These are phyloP conservation scores for Sutorius eximius DNA, from an alignment of 1,284 basidiomycete species.

Conservation along the genomic window DNA sequence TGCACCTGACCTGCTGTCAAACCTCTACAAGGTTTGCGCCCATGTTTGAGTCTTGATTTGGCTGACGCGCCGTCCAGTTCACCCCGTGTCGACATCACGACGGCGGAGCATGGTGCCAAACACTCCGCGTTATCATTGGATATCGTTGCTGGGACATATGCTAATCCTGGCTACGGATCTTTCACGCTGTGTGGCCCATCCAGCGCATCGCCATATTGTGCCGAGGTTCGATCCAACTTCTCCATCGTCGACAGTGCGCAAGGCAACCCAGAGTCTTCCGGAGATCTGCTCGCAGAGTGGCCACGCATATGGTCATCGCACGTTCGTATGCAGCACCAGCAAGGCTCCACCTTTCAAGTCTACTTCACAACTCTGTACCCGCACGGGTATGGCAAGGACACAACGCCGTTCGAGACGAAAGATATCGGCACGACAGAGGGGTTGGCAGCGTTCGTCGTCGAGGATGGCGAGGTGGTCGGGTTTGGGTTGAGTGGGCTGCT, in stretches of 20 bases:
- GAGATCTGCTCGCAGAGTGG: conserved; percentile 32
- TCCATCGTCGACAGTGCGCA: conserved; percentile 20
- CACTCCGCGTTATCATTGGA: conserved; percentile 11
- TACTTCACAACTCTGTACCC: conserved; percentile 26
- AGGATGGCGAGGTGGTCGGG: conserved; percentile 27
- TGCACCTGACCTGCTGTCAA: conserved; percentile 4
- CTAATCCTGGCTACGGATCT: conserved; percentile 36
- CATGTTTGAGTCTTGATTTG: background rate
- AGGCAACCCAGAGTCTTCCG: background rate
- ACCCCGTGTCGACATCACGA: background rate
- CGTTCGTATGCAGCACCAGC: conserved; percentile 22
- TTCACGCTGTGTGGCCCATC: conserved; percentile 37
- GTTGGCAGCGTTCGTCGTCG: conserved; percentile 23
- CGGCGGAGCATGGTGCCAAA: background rate
- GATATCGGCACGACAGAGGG: conserved; percentile 5
- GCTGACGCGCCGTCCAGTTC: conserved; percentile 12
- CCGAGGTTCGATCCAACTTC: conserved; percentile 30
- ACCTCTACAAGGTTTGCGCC: conserved; percentile 5
- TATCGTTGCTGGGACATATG: conserved; percentile 36
- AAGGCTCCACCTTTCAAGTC: conserved; percentile 14
- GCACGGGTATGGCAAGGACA: conserved; percentile 31
- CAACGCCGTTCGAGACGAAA: conserved; percentile 30
- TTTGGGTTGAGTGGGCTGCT: conserved; percentile 26
- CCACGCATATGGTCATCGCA: conserved; percentile 29
- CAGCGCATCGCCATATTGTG: conserved; percentile 32